These are phyloP conservation scores for Nephelium lappaceum DNA, from an alignment of 345 rosid species.

Conservation along the genomic window DNA sequence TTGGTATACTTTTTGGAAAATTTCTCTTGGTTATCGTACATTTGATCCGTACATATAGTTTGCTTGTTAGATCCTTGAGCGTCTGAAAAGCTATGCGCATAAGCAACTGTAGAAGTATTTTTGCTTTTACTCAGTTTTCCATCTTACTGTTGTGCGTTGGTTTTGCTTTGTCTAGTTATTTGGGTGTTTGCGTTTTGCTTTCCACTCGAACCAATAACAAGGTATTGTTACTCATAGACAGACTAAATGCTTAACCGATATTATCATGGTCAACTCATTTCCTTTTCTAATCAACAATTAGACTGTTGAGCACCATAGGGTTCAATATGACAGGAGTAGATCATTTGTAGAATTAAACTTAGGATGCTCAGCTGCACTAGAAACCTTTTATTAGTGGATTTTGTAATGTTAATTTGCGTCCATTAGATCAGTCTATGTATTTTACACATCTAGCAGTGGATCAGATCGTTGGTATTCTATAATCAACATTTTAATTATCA, in stretches of 20 bases:
- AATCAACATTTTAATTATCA: not conserved
- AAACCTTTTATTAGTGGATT: not conserved
- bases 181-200: not conserved
- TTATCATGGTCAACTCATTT: not conserved
- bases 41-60: not conserved
- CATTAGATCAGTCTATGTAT: not conserved
- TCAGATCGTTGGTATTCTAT: not conserved
- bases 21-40: not conserved
- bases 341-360: not conserved
- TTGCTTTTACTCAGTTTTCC: not conserved
- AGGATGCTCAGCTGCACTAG: not conserved
- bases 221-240: not conserved
- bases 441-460: not conserved
- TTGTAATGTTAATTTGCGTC: not conserved
- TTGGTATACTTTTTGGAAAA: not conserved
- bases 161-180: not conserved
- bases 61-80: not conserved
- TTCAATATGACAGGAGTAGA: slow-evolving; percentile 1
- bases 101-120: not conserved
- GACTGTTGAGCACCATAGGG: not conserved
- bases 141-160: not conserved
- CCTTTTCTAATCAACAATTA: not conserved
- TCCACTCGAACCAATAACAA: not conserved
- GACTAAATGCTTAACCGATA: not conserved
- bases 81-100: not conserved